phyloP scores from a whole-genome alignment of 139 green algal species.

The Coelastrella sp. region DNA sequence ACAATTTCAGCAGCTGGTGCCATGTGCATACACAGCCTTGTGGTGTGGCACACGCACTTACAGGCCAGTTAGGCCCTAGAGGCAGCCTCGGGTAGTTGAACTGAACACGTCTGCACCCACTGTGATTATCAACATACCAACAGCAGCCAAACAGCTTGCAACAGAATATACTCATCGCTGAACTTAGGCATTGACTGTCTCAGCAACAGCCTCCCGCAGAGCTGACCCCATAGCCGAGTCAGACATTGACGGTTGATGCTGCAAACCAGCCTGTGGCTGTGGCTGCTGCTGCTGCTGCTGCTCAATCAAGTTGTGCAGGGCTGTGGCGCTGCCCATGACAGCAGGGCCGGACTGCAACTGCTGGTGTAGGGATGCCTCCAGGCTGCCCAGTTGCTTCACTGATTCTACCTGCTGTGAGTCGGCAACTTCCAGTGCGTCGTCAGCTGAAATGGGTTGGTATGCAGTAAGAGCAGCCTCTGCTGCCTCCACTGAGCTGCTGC shows the following conservation, averaged over 20 bases:
- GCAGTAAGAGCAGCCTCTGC: neutral
- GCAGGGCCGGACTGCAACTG: conserved; percentile 36
- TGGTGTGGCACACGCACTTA: too few species aligned
- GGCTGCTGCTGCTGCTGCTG: conserved; percentile 33
- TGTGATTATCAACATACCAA: too few species aligned
- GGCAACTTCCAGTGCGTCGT: conserved; percentile 12
- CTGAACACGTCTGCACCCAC: too few species aligned
- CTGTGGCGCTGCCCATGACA: conserved; percentile 36
- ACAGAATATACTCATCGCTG: too few species aligned
- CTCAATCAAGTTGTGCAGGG: conserved; percentile 23
- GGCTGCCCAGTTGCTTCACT: neutral
- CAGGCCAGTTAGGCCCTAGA: too few species aligned
- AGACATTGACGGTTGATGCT: conserved; percentile 30
- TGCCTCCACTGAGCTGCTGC: neutral
- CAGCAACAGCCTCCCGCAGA: conserved; percentile 18
- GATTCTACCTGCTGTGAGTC: conserved; percentile 19
- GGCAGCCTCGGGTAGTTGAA: too few species aligned
- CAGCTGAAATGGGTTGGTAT: conserved; percentile 39
- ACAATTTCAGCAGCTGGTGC: too few species aligned
- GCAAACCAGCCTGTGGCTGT: neutral
- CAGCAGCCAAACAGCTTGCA: too few species aligned
- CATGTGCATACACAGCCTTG: too few species aligned
- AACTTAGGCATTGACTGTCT: neutral
- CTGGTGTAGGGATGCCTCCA: conserved; percentile 34
- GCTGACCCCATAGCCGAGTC: conserved; percentile 35